A percentile compares a stretch with the other conserved stretches of the same genome.
These are phyloP conservation scores for Ogataea salicorniae DNA, from an alignment of 805 yeast species.

Conservation along the genomic window DNA sequence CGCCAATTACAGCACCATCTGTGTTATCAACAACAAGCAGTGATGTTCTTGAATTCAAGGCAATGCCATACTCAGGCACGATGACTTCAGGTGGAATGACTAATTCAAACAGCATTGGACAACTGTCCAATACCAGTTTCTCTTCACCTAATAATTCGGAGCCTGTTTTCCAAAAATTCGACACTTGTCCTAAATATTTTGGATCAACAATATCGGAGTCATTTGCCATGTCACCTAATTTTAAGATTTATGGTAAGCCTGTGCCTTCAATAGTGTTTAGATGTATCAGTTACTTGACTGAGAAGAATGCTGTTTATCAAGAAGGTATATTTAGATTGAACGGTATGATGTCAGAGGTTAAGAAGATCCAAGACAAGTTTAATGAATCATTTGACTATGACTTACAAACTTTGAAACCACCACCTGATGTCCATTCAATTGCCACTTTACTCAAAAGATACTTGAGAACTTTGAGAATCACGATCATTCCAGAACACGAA, in stretches of 20 bases:
- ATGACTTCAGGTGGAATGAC: slow-evolving; percentile 3
- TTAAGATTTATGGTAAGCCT: slow-evolving; percentile 34
- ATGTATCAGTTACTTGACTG: slow-evolving; percentile 63
- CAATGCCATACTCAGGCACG: slow-evolving; percentile 29
- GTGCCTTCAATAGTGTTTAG: slow-evolving; percentile 76
- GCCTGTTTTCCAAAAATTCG: slow-evolving; percentile 21
- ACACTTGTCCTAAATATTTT: slow-evolving; percentile 38
- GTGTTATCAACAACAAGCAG: slow-evolving; percentile 3
- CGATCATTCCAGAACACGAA: slow-evolving; percentile 53
- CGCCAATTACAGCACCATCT: slow-evolving; percentile 11
- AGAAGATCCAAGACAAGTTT: slow-evolving; percentile 62
- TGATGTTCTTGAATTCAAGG: slow-evolving; percentile 28
- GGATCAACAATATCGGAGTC: slow-evolving; percentile 59
- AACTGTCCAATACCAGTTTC: too few species aligned
- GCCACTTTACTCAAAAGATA: slow-evolving; percentile 83
- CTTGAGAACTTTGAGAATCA: slow-evolving; percentile 68
- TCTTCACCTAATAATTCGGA: background rate
- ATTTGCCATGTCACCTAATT: slow-evolving; percentile 44
- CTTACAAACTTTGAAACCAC: slow-evolving; percentile 40
- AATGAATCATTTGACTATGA: slow-evolving; percentile 67
- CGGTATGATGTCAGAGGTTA: slow-evolving; percentile 78
- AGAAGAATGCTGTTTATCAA: slow-evolving; percentile 68
- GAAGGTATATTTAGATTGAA: slow-evolving; percentile 90
- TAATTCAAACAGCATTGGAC: too few species aligned
- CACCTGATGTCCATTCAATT: slow-evolving; percentile 76